Evolutionary conservation across 75 land plant genomes (phyloP), one percentile per base, ranked within the genome.

Genomic region (Ceratopteris richardii): DNA sequence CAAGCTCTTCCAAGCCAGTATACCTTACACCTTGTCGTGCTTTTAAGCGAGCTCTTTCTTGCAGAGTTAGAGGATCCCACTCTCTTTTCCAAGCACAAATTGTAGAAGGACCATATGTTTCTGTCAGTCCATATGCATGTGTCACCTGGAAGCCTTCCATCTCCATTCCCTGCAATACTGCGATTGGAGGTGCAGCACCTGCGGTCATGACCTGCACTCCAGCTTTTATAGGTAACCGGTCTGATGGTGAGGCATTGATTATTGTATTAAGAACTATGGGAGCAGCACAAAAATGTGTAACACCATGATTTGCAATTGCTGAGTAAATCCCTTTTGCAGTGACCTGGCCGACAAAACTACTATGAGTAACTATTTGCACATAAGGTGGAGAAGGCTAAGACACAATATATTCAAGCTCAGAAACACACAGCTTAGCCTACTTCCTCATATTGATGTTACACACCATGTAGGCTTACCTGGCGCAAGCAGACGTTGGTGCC

Each of bases 231-330:
- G 92, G 83, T 29, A 71, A 72, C 13, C 75, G 58, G 0, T 78
- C 90, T 3, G 58, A 63, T 11, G 60, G 19, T 0, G 72, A 60
- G 13, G 95, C 86, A 64, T 85, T 80, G 27, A 88, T 54, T 2
- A 92, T 61, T 55, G 74, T 64, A 68, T 88, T 88, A 23, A 92
- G 81, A 25, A 92, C 90, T 18, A 84, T 80, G 14, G 98, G 98
- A 9, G 98, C 98, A 9, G 90, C 98, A 56, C 87, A 88, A 65
- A 92, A 82, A 51, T 92, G 88, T 10, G 98, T 88, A 7, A 88
- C 89, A 11, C 78, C 76, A 29, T 82, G 71, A 7, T 80, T 28
- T 17, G 81, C 83, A 50, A 92, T 88, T 37, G 95, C 82, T 9
- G 63, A 60, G 43, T 74, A 88, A 9, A 92, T 76, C 29, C 56